These are phyloP conservation scores for Penicillium ochrochloron DNA, from an alignment of 495 filamentous ascomycete genomes.

Conservation along the genomic window DNA sequence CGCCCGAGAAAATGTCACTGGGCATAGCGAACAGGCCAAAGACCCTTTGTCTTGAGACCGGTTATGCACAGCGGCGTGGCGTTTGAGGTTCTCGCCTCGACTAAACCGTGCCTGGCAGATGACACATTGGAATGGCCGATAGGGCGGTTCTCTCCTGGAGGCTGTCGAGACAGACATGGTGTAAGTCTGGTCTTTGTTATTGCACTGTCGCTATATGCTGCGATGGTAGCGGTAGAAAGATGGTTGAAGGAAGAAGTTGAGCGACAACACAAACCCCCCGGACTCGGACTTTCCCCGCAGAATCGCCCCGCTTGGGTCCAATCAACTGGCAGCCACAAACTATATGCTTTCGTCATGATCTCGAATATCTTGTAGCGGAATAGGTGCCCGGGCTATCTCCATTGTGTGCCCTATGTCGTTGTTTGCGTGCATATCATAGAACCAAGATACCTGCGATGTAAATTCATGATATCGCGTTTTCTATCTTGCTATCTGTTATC, in stretches of 20 bases:
- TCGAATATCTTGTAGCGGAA: background rate
- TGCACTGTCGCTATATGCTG: background rate
- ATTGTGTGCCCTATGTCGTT: background rate
- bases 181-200: background rate
- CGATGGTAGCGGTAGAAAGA: background rate
- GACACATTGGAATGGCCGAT: constrained; percentile 42
- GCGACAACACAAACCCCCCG: background rate
- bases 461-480: background rate
- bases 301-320: background rate
- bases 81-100: constrained; percentile 46
- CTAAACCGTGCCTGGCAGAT: constrained; percentile 43
- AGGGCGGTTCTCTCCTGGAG: constrained; percentile 13
- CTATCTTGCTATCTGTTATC: background rate
- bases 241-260: background rate
- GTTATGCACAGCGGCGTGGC: constrained; percentile 39
- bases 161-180: constrained; percentile 24
- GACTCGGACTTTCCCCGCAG: constrained; percentile 1
- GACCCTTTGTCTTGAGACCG: constrained; percentile 30
- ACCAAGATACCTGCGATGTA: background rate
- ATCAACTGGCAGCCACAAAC: background rate
- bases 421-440: background rate
- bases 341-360: background rate
- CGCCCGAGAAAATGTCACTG: constrained; percentile 37
- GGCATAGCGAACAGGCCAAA: constrained; percentile 36
- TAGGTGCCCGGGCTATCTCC: background rate